A percentile compares a stretch with the other conserved stretches of the same genome.
These are phyloP conservation scores for Mortierella sp. DNA, from an alignment of 371 early-diverging fungal species.

Conservation along the genomic window DNA sequence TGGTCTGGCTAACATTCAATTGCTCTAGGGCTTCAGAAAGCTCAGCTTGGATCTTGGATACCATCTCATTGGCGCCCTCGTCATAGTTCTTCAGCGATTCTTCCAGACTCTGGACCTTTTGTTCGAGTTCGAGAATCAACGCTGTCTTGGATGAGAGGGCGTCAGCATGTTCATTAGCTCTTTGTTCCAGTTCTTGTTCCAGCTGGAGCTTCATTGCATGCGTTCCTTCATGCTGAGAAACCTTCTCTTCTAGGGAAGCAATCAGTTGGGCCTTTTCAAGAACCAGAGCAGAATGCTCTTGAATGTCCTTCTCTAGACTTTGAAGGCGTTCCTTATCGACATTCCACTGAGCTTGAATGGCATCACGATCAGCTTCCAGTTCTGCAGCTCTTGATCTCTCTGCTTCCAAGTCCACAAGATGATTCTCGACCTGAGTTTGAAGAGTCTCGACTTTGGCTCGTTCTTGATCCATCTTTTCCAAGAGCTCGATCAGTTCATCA, in stretches of 20 bases:
- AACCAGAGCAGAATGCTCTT: constrained; percentile 19
- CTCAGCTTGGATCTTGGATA: constrained; percentile 43
- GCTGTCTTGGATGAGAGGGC: constrained; percentile 28
- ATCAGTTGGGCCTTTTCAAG: constrained; percentile 30
- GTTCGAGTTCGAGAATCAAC: constrained; percentile 52
- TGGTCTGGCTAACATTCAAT: too few relatives aligned
- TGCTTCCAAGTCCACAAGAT: constrained; percentile 29
- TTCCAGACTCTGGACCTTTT: constrained; percentile 52
- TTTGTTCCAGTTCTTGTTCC: constrained; percentile 22
- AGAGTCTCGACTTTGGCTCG: constrained; percentile 47
- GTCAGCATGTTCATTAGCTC: constrained; percentile 25
- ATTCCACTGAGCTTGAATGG: constrained; percentile 32
- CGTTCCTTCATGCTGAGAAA: constrained; percentile 50
- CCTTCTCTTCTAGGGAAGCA: constrained; percentile 54
- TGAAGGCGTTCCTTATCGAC: constrained; percentile 36
- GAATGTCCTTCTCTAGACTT: constrained; percentile 35
- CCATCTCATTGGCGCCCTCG: constrained; percentile 22
- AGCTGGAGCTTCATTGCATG: constrained; percentile 25
- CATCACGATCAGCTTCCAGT: constrained; percentile 35
- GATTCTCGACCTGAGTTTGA: constrained; percentile 47
- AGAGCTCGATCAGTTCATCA: constrained; percentile 34
- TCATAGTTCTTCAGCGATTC: constrained; percentile 38
- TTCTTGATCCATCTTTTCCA: constrained; percentile 48
- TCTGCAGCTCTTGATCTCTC: constrained; percentile 34
- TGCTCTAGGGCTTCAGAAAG: neutral